Evolutionary conservation across 2,329 filamentous ascomycete species (phyloP), one percentile per base, ranked within the genome.

Genomic region (Juglanconis sp.): DNA sequence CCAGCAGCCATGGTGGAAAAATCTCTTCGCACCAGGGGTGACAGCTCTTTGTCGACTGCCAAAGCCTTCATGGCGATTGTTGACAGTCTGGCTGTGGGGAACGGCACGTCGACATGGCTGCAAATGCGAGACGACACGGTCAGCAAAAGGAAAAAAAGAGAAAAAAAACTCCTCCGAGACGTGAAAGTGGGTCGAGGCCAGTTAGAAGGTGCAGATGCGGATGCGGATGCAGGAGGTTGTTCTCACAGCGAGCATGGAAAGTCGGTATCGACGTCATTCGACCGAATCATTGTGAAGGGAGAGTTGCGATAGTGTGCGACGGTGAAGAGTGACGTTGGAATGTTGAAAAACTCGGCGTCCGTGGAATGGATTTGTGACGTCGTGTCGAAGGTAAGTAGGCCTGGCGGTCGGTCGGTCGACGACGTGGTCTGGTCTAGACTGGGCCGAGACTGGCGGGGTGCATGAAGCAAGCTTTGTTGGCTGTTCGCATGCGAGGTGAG

Each of bases 11-110:
- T 57, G 58, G 61, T 63, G 59, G 59, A 61, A 53, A 65, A 65
- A 56, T 62, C 63, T 63, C 67, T 61, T 57, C 58, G 63, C 40
- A 64, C 63, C 55, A 65, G 84, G 13, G 90, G 85, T 1, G 94
- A 98, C 53, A 98, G 83, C 73, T 99, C 95, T 63, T 87, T 83
- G 76, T 99, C 95, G 67, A 98, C 93, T 61, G 87, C 81, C 48
- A 98, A 82, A 44, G 92, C 85, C 67, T 84, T 83, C 40, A 91
- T 82, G 48, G 94, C 92, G 52, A 89, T 86, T 51, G 81, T 82
- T 56, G 94, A 92, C 51, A 97, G 86, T 64, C 91, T 88, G 40
- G 87, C 73, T 46, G 87, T 90, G 24, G 93, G 93, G 71, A 98
- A 89, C 49, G 95, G 94, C 61, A 95, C 82, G 68, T 87, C 81